Percentiles rank a stretch among this genome's conserved stretches.
Evolutionary conservation across 2,329 filamentous ascomycete genomes (phyloP).

Genomic region (Septoria petroselini): DNA sequence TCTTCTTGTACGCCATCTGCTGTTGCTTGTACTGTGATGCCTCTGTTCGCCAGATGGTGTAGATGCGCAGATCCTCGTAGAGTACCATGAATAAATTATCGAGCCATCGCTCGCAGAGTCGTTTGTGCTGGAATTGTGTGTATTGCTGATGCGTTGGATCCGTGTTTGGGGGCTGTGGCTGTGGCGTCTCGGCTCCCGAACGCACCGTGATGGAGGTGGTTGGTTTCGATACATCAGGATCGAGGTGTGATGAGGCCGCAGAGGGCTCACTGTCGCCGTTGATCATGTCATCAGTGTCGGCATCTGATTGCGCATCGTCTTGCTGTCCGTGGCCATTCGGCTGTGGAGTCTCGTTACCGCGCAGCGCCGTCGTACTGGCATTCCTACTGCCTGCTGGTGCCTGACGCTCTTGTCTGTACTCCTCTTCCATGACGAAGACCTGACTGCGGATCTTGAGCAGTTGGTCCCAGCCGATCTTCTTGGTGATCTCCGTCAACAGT

Average conservation of each 20-base stretch:
- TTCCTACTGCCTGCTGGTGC: constrained; percentile 56
- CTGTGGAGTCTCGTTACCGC: constrained; percentile 61
- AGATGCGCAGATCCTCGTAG: constrained; percentile 95
- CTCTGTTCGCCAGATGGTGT: constrained; percentile 98
- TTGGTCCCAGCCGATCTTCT: constrained; percentile 97
- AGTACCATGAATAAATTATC: constrained; percentile 99
- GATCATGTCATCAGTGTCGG: constrained; percentile 36
- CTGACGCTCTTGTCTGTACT: constrained; percentile 87
- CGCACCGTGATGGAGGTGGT: constrained; percentile 35
- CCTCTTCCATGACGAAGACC: constrained; percentile 99
- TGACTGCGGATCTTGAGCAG: constrained; percentile 90
- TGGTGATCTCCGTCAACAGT: constrained; percentile 90
- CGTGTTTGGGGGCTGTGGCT: constrained; percentile 37
- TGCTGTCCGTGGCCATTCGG: constrained; percentile 44
- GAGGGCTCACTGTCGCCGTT: constrained; percentile 33
- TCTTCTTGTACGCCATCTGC: constrained; percentile 93
- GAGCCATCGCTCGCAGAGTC: constrained; percentile 94
- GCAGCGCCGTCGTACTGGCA: constrained; percentile 74
- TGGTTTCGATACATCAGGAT: constrained; percentile 39
- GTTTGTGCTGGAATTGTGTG: constrained; percentile 93
- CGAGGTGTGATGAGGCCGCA: constrained; percentile 32
- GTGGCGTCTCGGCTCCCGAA: constrained; percentile 34
- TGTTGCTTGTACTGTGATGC: constrained; percentile 94
- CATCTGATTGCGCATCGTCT: constrained; percentile 36
- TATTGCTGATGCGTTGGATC: constrained; percentile 68